Conservation (phyloP, 306 rosid genomes). For the Acacia crassicarpa region DNA sequence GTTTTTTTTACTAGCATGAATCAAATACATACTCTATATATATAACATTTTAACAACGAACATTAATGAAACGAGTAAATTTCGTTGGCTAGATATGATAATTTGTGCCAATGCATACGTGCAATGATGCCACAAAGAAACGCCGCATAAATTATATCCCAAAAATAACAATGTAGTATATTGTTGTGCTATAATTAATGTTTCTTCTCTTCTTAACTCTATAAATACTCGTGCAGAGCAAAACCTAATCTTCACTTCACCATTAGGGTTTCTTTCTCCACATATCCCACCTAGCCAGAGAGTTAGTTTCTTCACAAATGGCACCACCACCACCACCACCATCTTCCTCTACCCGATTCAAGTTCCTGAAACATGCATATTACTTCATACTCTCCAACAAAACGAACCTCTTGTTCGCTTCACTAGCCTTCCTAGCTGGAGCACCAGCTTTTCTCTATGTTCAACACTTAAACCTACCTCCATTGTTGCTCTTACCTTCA, state of each 20-base stretch:
- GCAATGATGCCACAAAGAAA: background rate
- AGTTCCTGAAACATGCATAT: background rate
- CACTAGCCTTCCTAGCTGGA: constrained; percentile 6
- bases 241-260: background rate
- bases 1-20: background rate
- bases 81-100: background rate
- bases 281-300: background rate
- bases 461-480: background rate
- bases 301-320: background rate
- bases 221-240: background rate
- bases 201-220: background rate
- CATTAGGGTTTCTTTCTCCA: background rate
- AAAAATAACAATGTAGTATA: background rate
- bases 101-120: background rate
- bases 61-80: background rate
- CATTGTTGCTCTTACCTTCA: background rate
- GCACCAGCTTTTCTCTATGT: constrained; percentile 7
- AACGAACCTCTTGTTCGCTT: background rate
- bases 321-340: background rate
- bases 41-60: background rate
- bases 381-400: background rate
- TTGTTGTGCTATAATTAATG: background rate
- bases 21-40: background rate
- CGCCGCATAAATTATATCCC: background rate
- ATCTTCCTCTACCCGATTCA: background rate